Conservation (phyloP, 176 grass and related monocot species). For the Leersia perrieri region DNA sequence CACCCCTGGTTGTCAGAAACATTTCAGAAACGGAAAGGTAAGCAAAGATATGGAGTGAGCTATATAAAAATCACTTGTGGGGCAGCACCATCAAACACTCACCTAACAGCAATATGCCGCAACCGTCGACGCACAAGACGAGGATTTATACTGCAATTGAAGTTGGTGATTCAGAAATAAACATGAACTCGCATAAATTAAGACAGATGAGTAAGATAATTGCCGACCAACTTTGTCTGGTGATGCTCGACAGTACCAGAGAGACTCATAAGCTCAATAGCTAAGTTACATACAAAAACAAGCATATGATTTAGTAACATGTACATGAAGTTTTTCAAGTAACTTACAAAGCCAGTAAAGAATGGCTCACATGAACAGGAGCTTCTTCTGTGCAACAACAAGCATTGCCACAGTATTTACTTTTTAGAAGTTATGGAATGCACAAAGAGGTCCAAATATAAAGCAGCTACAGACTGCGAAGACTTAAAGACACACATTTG, state of each 20-base stretch:
- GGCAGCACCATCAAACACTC: slow-evolving; percentile 3
- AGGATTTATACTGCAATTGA: slow-evolving; percentile 78
- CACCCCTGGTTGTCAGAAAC: slow-evolving; percentile 54
- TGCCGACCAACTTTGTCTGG: not conserved
- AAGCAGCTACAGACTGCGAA: not conserved
- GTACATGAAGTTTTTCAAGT: not conserved
- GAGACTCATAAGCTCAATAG: not conserved
- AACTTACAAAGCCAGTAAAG: not conserved
- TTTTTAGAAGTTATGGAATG: not conserved
- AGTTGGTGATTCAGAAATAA: slow-evolving; percentile 26
- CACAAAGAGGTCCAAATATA: not conserved
- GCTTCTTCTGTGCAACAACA: not conserved
- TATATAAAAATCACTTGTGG: not conserved
- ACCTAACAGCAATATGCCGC: slow-evolving; percentile 85
- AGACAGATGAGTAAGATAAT: not conserved
- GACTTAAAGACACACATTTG: not conserved
- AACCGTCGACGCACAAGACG: slow-evolving; percentile 85
- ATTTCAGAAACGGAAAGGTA: slow-evolving; percentile 28
- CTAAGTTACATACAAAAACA: slow-evolving; percentile 1
- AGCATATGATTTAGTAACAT: not conserved
- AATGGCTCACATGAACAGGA: not conserved
- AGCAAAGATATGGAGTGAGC: slow-evolving; percentile 6
- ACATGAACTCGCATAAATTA: not conserved
- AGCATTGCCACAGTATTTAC: not conserved
- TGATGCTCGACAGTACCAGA: slow-evolving; percentile 3